Conservation (phyloP, 78 protist species). For the Dictyostelium brefeldianum region DNA sequence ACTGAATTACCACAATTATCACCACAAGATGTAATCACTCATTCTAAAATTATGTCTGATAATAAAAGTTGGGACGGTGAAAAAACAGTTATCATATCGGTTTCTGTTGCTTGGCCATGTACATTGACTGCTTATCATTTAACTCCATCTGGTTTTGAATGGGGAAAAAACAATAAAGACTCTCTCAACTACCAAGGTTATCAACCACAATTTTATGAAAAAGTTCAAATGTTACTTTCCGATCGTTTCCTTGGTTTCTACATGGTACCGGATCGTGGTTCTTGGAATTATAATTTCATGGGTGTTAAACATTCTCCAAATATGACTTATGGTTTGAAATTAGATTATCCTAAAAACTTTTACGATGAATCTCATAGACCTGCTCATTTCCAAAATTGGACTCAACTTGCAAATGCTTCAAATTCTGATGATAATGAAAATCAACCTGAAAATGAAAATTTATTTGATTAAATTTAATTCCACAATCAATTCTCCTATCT, state of each 20-base stretch:
- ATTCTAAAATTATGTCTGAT: slow-evolving; percentile 92
- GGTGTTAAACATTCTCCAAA: slow-evolving; percentile 93
- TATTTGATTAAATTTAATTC: slow-evolving; percentile 31
- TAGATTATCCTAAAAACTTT: slow-evolving; percentile 96
- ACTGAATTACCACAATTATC: slow-evolving; percentile 97
- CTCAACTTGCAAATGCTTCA: slow-evolving; percentile 21
- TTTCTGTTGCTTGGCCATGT: slow-evolving; percentile 95
- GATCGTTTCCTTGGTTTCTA: slow-evolving; percentile 96
- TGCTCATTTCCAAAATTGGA: slow-evolving; percentile 92
- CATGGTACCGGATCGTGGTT: slow-evolving; percentile 97
- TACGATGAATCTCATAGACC: slow-evolving; percentile 99
- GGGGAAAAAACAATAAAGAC: slow-evolving; percentile 97
- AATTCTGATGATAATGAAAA: slow-evolving; percentile 24
- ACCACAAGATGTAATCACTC: slow-evolving; percentile 96
- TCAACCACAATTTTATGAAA: slow-evolving; percentile 93
- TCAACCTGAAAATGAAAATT: slow-evolving; percentile 52
- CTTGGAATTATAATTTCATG: slow-evolving; percentile 99
- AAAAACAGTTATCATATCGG: slow-evolving; percentile 90
- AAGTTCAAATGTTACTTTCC: slow-evolving; percentile 97
- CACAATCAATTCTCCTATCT: neutral
- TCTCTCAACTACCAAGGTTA: slow-evolving; percentile 92
- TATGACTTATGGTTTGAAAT: slow-evolving; percentile 96
- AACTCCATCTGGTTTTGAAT: slow-evolving; percentile 96
- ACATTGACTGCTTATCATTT: slow-evolving; percentile 97
- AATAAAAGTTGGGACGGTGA: slow-evolving; percentile 96